Conservation (phyloP, 202 grass and related monocot species). For the Zizania palustris region DNA sequence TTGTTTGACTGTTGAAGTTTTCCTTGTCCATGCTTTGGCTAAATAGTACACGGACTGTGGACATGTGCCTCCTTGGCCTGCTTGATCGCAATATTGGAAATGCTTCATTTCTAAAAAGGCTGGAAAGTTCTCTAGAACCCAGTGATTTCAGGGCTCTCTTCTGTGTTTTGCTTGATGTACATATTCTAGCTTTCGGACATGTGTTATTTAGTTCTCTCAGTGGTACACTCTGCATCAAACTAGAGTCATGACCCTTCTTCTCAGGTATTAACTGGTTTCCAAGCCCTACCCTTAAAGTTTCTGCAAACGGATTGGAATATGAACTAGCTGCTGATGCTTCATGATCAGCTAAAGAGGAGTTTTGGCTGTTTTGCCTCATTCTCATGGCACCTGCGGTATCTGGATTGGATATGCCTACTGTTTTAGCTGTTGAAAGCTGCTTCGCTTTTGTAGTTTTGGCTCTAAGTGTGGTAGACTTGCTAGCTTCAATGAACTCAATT, state of each 20-base stretch:
- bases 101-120: constrained; percentile 44
- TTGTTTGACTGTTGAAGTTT: constrained; percentile 65
- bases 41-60: constrained; percentile 63
- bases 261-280: constrained; percentile 37
- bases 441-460: constrained; percentile 28
- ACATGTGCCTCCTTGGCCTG: constrained; percentile 50
- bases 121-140: constrained; percentile 57
- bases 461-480: constrained; percentile 31
- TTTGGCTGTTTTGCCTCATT: constrained; percentile 35
- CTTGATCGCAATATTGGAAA: constrained; percentile 39
- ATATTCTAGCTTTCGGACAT: constrained; percentile 31
- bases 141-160: constrained; percentile 41
- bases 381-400: constrained; percentile 25
- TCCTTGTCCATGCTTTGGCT: constrained; percentile 75
- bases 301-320: constrained; percentile 24
- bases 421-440: constrained; percentile 23
- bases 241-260: constrained; percentile 27
- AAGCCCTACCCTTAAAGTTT: constrained; percentile 8
- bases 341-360: constrained; percentile 34
- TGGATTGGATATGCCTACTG: constrained; percentile 28
- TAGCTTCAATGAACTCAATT: constrained; percentile 47
- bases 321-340: constrained; percentile 25
- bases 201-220: constrained; percentile 33
- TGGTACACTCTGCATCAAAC: constrained; percentile 29
- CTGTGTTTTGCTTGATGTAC: constrained; percentile 20